Base-by-base conservation (phyloP, 768 basidiomycete genomes). In the Mycena galericulata region DNA sequence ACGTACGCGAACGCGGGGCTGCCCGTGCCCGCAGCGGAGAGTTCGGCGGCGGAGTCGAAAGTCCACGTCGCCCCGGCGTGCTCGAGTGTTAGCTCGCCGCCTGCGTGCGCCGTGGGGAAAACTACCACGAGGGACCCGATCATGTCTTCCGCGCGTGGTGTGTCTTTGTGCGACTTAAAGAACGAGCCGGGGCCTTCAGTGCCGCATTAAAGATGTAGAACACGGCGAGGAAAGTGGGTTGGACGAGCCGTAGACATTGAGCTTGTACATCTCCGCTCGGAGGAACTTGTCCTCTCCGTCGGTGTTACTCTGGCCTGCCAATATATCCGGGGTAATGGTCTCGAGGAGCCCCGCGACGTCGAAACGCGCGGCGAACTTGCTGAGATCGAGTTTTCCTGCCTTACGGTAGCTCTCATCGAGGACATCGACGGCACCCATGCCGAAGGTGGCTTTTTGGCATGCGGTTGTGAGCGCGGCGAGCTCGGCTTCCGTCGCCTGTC, bases 81-180 rank as follows among this genome's bases (percentile, higher is more conserved):
- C 14, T 54, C 53, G 2, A 87, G 75, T 8, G 78, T 53, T 20
- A 85, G 79, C 17, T 74, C 74, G 3, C 86, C 86, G 5, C 85
- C 86, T 38, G 84, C 78, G 68, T 87, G 83, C 0, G 66, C 14
- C 1, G 83, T 81, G 2, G 85, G 87, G 34, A 86, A 75, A 17
- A 86, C 75, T 30, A 87, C 58, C 4, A 86, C 82, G 32, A 89
- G 79, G 1, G 86, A 87, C 1, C 84, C 86, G 43, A 88, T 82
- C 82, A 85, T 86, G 26, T 71, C 69, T 20, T 77, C 75, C 20
- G 75, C 69, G 1, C 82, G 80, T 4, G 84, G 85, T 0, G 85
- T 86, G 59, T 87, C 86, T 36, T 79, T 75, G 65, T 86, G 87
- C 1, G 82, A 50, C 66, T 85, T 85, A 77, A 87, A 87, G 69